Percentiles rank a stretch among this genome's conserved stretches.
Evolutionary conservation across 306 rosid genomes (phyloP).

Genomic region (Chamaecrista fasciculata): DNA sequence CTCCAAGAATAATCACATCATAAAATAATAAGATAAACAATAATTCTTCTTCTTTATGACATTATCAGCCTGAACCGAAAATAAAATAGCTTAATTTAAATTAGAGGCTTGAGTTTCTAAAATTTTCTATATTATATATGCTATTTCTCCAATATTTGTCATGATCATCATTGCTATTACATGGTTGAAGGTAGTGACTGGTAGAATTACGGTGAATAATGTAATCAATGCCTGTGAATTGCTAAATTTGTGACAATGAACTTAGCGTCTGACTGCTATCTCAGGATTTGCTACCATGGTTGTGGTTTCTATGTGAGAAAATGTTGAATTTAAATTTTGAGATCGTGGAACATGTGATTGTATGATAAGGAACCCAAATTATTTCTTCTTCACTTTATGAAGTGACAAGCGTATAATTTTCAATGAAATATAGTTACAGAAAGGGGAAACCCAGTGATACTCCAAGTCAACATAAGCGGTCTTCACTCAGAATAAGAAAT

Average conservation of each 20-base stretch:
- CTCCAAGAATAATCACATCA: too few species aligned
- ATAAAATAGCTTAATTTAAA: background rate
- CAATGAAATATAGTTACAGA: background rate
- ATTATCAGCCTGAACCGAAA: too few species aligned
- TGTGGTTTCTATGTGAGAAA: background rate
- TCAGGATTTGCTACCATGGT: background rate
- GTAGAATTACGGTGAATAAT: background rate
- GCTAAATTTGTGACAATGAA: background rate
- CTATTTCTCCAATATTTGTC: background rate
- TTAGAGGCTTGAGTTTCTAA: background rate
- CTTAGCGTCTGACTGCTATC: background rate
- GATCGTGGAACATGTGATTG: background rate
- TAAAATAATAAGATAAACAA: too few species aligned
- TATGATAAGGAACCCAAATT: background rate
- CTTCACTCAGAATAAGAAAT: background rate
- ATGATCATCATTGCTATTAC: background rate
- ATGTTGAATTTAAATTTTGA: background rate
- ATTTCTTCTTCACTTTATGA: background rate
- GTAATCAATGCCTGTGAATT: background rate
- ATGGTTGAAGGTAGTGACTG: background rate
- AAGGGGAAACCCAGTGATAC: background rate
- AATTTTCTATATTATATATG: background rate
- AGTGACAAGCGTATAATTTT: background rate
- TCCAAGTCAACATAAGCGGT: background rate
- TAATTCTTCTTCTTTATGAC: too few species aligned